phyloP scores from a whole-genome alignment of 495 filamentous ascomycete species.

The Copromyces sp. region DNA sequence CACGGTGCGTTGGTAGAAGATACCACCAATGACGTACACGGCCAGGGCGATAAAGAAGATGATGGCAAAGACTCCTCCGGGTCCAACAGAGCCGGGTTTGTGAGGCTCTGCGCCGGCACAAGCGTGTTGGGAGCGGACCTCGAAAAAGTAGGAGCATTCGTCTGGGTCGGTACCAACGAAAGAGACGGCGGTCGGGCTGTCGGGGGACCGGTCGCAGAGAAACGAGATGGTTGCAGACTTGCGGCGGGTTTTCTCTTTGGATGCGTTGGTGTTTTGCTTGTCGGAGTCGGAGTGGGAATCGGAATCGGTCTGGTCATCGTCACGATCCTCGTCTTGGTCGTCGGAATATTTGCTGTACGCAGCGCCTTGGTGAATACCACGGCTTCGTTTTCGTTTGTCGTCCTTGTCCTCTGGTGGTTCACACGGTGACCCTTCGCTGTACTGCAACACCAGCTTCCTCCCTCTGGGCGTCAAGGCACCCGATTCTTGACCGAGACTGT shows the following conservation, averaged over 20 bases:
- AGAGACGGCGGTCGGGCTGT: slow-evolving; percentile 48
- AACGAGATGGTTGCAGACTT: slow-evolving; percentile 90
- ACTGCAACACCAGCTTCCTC: slow-evolving; percentile 84
- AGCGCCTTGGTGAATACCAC: slow-evolving; percentile 24
- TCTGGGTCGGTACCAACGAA: slow-evolving; percentile 80
- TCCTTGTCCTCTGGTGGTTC: slow-evolving; percentile 26
- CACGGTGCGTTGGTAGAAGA: slow-evolving; percentile 91
- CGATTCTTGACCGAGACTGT: slow-evolving; percentile 71
- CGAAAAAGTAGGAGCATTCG: slow-evolving; percentile 94
- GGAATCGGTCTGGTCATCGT: not conserved
- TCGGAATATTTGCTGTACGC: slow-evolving; percentile 28
- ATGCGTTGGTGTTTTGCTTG: slow-evolving; percentile 7
- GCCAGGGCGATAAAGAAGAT: slow-evolving; percentile 77
- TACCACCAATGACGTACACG: slow-evolving; percentile 85
- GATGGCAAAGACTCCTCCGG: slow-evolving; percentile 83
- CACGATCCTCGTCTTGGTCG: slow-evolving; percentile 23
- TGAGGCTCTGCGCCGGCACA: slow-evolving; percentile 56
- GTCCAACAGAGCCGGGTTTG: slow-evolving; percentile 60
- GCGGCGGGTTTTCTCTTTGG: slow-evolving; percentile 39
- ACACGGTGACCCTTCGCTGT: slow-evolving; percentile 82
- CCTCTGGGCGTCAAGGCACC: slow-evolving; percentile 65
- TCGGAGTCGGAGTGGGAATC: not conserved
- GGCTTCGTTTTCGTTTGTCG: slow-evolving; percentile 11
- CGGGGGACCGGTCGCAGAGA: slow-evolving; percentile 75
- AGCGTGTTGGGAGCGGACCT: slow-evolving; percentile 76